Evolutionary conservation across 768 basidiomycete species (phyloP).

Genomic region (Lactifluus volemus): DNA sequence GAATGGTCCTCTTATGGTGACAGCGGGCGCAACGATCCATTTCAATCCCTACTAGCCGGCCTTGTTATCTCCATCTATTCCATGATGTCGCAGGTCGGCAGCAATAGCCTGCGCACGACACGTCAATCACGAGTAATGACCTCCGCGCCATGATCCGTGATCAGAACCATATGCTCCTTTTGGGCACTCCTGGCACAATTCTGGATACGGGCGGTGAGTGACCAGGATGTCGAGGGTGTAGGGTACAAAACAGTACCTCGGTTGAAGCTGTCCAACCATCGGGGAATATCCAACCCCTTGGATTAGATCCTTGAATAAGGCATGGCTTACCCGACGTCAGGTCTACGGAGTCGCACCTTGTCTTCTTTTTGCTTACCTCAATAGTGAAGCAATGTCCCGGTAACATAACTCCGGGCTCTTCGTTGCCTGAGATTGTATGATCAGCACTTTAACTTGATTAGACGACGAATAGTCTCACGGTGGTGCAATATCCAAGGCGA

Average conservation of each 20-base stretch:
- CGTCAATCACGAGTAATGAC: slow-evolving; percentile 46
- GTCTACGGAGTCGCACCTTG: not conserved
- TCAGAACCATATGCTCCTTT: slow-evolving; percentile 82
- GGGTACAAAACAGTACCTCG: slow-evolving; percentile 39
- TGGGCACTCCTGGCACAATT: slow-evolving; percentile 78
- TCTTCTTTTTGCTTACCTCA: slow-evolving; percentile 42
- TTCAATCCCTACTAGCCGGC: too few relatives aligned
- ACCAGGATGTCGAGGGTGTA: not conserved
- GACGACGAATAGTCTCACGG: slow-evolving; percentile 33
- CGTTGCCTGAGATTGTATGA: slow-evolving; percentile 48
- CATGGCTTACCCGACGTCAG: slow-evolving; percentile 42
- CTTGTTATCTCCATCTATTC: too few relatives aligned
- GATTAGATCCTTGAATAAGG: slow-evolving; percentile 65
- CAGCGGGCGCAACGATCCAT: too few relatives aligned
- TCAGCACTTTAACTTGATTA: not conserved
- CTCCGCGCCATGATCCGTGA: slow-evolving; percentile 71
- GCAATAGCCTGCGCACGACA: not conserved
- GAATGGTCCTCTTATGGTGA: too few relatives aligned
- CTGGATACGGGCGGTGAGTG: slow-evolving; percentile 28
- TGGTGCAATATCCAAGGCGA: slow-evolving; percentile 79
- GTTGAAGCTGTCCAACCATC: slow-evolving; percentile 95
- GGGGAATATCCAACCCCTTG: slow-evolving; percentile 69
- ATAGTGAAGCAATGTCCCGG: slow-evolving; percentile 92
- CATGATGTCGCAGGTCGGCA: not conserved
- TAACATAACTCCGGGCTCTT: slow-evolving; percentile 72